A percentile compares a stretch with the other conserved stretches of the same genome.
These are phyloP conservation scores for Paraphaeosphaeria minitans DNA, from an alignment of 2,329 filamentous ascomycete genomes.

Conservation along the genomic window DNA sequence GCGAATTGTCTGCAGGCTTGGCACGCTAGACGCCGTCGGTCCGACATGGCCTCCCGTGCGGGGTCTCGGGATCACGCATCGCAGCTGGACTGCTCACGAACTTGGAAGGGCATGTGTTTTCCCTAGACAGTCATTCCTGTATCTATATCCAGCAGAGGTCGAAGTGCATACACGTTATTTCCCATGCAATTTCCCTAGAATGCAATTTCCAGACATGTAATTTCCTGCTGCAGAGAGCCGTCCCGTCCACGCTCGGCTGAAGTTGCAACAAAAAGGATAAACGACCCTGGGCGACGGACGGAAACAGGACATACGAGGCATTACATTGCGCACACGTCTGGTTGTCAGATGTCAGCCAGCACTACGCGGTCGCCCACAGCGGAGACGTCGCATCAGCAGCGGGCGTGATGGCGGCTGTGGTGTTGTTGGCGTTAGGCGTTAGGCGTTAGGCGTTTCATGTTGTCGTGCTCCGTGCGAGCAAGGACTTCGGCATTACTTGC, in stretches of 20 bases:
- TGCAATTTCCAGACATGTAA: background rate
- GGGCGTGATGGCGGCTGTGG: background rate
- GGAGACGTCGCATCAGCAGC: background rate
- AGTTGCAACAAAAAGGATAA: background rate
- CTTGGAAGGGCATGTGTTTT: too few species aligned
- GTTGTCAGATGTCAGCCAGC: background rate
- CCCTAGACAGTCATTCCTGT: too few species aligned
- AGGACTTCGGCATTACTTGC: too few species aligned
- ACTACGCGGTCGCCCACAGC: background rate
- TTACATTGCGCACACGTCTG: background rate
- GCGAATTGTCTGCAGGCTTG: background rate
- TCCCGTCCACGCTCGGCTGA: slow-evolving; percentile 1
- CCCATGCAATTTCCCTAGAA: too few species aligned
- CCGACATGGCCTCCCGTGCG: background rate
- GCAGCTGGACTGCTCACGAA: too few species aligned
- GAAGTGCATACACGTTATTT: too few species aligned
- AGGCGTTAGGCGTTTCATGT: slow-evolving; percentile 7
- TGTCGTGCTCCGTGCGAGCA: too few species aligned
- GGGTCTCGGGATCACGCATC: background rate
- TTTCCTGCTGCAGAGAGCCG: background rate
- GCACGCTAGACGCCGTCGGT: background rate
- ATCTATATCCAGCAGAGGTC: too few species aligned
- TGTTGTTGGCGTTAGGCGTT: background rate
- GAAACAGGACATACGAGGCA: background rate
- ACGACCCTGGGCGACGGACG: background rate